Conservation (phyloP, 306 rosid genomes). For the Vigna trinervia region DNA sequence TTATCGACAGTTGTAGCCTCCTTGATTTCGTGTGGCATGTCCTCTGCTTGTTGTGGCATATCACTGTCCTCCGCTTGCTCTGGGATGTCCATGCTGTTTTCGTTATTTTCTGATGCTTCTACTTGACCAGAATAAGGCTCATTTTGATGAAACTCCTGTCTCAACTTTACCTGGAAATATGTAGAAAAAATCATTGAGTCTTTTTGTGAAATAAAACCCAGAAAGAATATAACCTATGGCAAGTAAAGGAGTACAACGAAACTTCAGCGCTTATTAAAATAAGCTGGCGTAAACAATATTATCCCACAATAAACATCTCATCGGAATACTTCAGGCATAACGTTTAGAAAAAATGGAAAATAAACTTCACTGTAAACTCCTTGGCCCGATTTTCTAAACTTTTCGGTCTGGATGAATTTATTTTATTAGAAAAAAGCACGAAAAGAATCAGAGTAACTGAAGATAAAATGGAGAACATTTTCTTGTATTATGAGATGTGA, state of each 20-base stretch:
- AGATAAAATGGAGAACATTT: not conserved
- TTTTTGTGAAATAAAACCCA: not conserved
- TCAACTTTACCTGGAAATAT: slow-evolving; percentile 50
- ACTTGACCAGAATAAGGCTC: slow-evolving; percentile 38
- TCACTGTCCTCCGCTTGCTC: slow-evolving; percentile 38
- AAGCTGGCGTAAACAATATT: slow-evolving; percentile 5
- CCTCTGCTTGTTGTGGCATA: slow-evolving; percentile 39
- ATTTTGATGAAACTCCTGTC: slow-evolving; percentile 50
- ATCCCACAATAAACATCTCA: not conserved
- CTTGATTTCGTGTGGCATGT: slow-evolving; percentile 25
- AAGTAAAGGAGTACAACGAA: not conserved
- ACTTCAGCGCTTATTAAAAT: not conserved
- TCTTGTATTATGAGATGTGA: slow-evolving; percentile 13
- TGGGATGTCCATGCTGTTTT: not conserved
- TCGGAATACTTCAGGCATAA: not conserved
- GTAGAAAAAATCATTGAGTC: not conserved
- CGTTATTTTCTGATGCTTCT: slow-evolving; percentile 28
- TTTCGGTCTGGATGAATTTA: not conserved
- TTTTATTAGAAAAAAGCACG: not conserved
- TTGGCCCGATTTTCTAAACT: no score
- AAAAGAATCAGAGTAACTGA: not conserved
- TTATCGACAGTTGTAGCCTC: slow-evolving; percentile 43
- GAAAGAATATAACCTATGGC: not conserved
- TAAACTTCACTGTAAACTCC: not conserved
- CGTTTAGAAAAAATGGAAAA: not conserved